These are phyloP conservation scores for Neonothopanus nambi DNA, from an alignment of 1,284 basidiomycete genomes.

Conservation along the genomic window DNA sequence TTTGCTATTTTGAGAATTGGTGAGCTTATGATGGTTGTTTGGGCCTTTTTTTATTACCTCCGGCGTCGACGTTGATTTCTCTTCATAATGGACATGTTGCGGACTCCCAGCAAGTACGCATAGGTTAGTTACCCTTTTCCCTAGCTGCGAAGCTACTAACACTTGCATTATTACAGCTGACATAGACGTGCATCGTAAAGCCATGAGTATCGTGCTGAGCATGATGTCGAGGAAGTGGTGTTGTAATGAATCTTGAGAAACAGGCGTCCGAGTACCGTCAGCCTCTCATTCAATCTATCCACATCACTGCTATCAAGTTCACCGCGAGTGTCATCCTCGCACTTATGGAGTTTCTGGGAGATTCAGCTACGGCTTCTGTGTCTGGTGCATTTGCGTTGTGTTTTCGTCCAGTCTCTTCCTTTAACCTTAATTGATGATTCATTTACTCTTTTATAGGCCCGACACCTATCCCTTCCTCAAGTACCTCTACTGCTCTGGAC, in stretches of 20 bases:
- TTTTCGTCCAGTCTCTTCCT: neutral
- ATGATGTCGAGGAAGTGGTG: conserved; percentile 76
- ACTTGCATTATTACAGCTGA: conserved; percentile 65
- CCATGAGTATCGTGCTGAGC: conserved; percentile 86
- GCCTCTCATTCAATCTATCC: conserved; percentile 96
- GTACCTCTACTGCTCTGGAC: conserved; percentile 14
- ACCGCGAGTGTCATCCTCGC: conserved; percentile 96
- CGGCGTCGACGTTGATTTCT: conserved; percentile 87
- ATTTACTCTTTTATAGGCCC: neutral
- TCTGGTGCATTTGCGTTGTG: conserved; percentile 68
- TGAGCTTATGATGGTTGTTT: neutral
- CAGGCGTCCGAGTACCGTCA: conserved; percentile 94
- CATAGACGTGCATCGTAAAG: conserved; percentile 96
- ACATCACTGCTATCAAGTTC: conserved; percentile 95
- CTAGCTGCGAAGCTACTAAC: too few relatives aligned
- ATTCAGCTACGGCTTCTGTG: conserved; percentile 96
- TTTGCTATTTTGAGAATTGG: neutral
- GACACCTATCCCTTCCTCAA: neutral
- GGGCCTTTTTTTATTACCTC: too few relatives aligned
- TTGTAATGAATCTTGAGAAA: neutral
- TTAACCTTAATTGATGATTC: neutral
- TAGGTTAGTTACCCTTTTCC: too few relatives aligned
- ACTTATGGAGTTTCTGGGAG: conserved; percentile 97
- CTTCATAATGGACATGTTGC: conserved; percentile 97
- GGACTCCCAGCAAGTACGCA: conserved; percentile 87